Base-by-base conservation (phyloP, 179 eudicot genomes). In the Vitellaria paradoxa region DNA sequence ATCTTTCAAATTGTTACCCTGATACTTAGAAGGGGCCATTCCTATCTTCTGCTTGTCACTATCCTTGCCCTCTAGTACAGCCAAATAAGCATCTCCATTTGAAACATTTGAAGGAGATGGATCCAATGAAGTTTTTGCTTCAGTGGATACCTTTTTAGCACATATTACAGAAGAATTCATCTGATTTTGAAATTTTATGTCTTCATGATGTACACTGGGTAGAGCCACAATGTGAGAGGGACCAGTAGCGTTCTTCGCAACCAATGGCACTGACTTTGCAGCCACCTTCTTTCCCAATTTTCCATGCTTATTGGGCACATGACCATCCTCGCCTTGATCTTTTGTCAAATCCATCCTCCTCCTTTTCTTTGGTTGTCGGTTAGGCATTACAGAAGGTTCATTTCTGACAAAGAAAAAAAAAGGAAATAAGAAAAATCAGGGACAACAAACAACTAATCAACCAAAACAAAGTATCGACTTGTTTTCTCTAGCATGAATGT, bases 281-380 rank as follows among this genome's bases (percentile, higher is more conserved):
- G 85, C 78, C 72, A 81, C 85, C 85, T 88, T 94, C 83, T 80
- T 91, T 50, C 89, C 84, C 55, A 81, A 82, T 87, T 92, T 94
- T 72, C 81, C 76, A 53, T 81, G 89, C 81, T 94, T 91, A 76
- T 80, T 86, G 40, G 90, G 83, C 61, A 73, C 76, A 56, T 80
- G 77, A 47, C 80, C 90, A 75, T 82, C 79, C 67, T 84, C 89
- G n/a, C 82, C 85, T 47, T 77, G 80, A 83, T 76, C 85, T 80
- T 92, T 91, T 57, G 74, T 79, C 63, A 82, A 73, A 80, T 89
- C 94, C 84, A 89, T 89, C 71, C 98, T 88, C 79, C 92, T 90
- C 83, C 99, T 88, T 77, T 92, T 96, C 85, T 87, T 92, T 24
- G 91, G 94, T 78, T 88, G 94, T 81, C 85, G 91, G 79, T 42